Evolutionary conservation across 257 asterid species (phyloP).

Genomic region (Leonotis leonurus): DNA sequence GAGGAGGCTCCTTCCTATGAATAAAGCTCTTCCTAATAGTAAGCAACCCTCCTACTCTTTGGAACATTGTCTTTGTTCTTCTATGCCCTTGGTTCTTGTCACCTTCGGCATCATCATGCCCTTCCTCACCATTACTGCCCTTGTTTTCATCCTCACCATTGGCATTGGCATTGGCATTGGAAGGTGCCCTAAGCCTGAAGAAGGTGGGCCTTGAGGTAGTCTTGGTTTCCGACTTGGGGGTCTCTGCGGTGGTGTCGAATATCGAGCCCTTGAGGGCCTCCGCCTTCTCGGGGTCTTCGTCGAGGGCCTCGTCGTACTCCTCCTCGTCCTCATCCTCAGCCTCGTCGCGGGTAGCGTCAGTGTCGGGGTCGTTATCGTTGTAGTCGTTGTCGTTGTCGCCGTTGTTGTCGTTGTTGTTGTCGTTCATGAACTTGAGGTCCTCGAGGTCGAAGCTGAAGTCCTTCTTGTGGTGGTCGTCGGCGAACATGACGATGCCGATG

Average conservation of each 20-base stretch:
- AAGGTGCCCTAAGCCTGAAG: conserved; percentile 23
- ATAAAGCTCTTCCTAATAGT: conserved; percentile 34
- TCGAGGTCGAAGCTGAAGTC: conserved; percentile 44
- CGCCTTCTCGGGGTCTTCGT: conserved; percentile 55
- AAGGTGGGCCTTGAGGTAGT: conserved; percentile 41
- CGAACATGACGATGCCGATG: conserved; percentile 23
- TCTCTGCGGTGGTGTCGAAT: conserved; percentile 42
- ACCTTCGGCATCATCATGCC: conserved; percentile 30
- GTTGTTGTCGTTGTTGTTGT: too few relatives aligned
- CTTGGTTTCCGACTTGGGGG: conserved; percentile 54
- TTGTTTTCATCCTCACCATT: not conserved
- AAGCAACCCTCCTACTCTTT: conserved; percentile 59
- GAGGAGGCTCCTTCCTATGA: conserved; percentile 38
- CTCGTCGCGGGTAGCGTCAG: too few relatives aligned
- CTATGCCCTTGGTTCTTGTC: conserved; percentile 30
- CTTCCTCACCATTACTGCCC: not conserved
- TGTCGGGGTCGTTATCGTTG: too few relatives aligned
- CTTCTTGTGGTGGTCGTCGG: conserved; percentile 5
- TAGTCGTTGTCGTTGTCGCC: too few relatives aligned
- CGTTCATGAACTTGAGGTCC: conserved; percentile 40
- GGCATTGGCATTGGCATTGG: too few relatives aligned
- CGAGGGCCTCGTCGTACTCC: not conserved
- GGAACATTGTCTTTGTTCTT: conserved; percentile 45
- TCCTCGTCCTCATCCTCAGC: conserved; percentile 21
- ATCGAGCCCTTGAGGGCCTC: conserved; percentile 65